Conservation (phyloP, 2,329 filamentous ascomycete genomes). For the Neophaeococcomyces aloes region DNA sequence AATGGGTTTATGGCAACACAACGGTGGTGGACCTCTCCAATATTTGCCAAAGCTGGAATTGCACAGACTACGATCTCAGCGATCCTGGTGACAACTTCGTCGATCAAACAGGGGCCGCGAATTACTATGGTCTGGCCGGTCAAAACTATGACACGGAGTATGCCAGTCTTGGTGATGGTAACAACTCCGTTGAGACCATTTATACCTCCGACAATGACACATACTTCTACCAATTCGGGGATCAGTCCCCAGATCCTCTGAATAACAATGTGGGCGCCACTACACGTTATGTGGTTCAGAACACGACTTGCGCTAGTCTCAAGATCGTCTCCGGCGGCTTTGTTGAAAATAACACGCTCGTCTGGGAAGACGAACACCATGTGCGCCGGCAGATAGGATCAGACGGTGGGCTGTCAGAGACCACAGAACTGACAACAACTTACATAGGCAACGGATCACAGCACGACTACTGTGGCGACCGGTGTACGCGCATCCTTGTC, state of each 20-base stretch:
- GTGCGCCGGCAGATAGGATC: neutral
- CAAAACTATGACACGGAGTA: neutral
- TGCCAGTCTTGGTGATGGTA: neutral
- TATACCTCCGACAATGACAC: slow-evolving; percentile 7
- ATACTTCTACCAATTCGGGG: slow-evolving; percentile 7
- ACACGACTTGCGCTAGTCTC: slow-evolving; percentile 3
- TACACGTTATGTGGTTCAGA: neutral
- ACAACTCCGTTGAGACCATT: neutral
- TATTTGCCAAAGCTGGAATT: slow-evolving; percentile 1
- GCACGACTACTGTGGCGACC: slow-evolving; percentile 12
- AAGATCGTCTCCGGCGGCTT: slow-evolving; percentile 2
- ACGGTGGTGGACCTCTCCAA: slow-evolving; percentile 7
- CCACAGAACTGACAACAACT: neutral
- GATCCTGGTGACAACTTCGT: neutral
- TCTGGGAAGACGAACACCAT: neutral
- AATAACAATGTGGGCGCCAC: neutral
- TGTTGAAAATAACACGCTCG: neutral
- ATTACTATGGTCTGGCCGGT: slow-evolving; percentile 5
- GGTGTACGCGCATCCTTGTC: slow-evolving; percentile 16
- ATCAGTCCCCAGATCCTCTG: neutral
- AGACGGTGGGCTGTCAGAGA: neutral
- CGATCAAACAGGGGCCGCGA: slow-evolving; percentile 1
- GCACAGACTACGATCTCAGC: neutral
- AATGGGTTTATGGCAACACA: neutral
- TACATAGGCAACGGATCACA: slow-evolving; percentile 6